Conservation (phyloP, 2,329 filamentous ascomycete genomes). For the Ophiocordyceps australis region DNA sequence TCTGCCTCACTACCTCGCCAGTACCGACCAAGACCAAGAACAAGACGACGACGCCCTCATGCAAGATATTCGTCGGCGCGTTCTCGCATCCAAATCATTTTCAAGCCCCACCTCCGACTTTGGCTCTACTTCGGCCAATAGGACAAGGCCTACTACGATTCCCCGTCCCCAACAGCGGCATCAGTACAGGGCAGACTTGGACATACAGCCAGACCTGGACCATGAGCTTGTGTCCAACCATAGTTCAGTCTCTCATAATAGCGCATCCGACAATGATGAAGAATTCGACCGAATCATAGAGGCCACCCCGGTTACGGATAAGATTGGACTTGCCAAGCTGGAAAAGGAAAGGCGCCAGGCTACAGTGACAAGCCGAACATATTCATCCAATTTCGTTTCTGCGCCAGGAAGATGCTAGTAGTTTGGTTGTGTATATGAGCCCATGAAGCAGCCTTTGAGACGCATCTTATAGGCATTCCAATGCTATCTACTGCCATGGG, state of each 20-base stretch:
- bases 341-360: constrained; percentile 34
- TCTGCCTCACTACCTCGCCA: constrained; percentile 62
- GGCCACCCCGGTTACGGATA: constrained; percentile 76
- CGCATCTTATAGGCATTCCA: too few species aligned
- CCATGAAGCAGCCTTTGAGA: too few species aligned
- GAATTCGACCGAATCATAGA: constrained; percentile 89
- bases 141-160: constrained; percentile 40
- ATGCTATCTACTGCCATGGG: too few species aligned
- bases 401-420: constrained; percentile 30
- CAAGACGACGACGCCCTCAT: constrained; percentile 44
- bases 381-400: constrained; percentile 27
- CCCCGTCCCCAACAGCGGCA: constrained; percentile 29
- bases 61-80: constrained; percentile 76
- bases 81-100: constrained; percentile 86
- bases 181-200: constrained; percentile 37
- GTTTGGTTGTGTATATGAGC: too few species aligned
- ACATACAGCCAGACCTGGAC: constrained; percentile 40
- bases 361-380: constrained; percentile 28
- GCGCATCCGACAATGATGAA: constrained; percentile 44
- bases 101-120: constrained; percentile 31
- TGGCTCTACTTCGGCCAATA: constrained; percentile 9
- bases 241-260: constrained; percentile 44
- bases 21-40: constrained; percentile 63
- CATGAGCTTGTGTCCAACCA: constrained; percentile 35
- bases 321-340: constrained; percentile 45